A percentile compares a stretch with the other conserved stretches of the same genome.
These are phyloP conservation scores for Geotrichum siamense DNA, from an alignment of 1,139 yeast species.

Conservation along the genomic window DNA sequence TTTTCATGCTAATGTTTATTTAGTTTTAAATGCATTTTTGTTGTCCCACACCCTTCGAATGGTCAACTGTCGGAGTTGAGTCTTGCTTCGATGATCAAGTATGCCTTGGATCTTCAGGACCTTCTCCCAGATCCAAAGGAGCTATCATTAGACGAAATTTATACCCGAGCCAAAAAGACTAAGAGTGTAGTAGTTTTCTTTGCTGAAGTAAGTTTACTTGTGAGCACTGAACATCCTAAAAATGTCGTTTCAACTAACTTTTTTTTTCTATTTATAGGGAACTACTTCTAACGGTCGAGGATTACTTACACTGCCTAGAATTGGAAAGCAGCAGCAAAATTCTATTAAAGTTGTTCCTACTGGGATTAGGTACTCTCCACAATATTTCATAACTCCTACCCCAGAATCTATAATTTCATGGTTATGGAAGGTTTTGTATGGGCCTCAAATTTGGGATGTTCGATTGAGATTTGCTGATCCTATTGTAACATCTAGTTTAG, in stretches of 20 bases:
- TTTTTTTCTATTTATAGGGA: slow-evolving; percentile 38
- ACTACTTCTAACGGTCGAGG: slow-evolving; percentile 40
- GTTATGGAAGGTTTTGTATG: slow-evolving; percentile 20
- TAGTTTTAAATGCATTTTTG: slow-evolving; percentile 27
- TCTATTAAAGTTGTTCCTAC: slow-evolving; percentile 22
- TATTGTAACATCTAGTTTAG: slow-evolving; percentile 18
- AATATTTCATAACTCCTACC: slow-evolving; percentile 25
- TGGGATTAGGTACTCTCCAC: slow-evolving; percentile 33
- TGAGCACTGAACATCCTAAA: neutral
- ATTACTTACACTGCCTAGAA: slow-evolving; percentile 28
- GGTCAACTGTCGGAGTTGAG: slow-evolving; percentile 12
- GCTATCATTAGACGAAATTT: slow-evolving; percentile 11
- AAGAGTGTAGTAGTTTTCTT: slow-evolving; percentile 12
- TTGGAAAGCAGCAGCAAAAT: neutral
- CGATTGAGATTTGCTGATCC: slow-evolving; percentile 26
- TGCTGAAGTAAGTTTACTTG: slow-evolving; percentile 13
- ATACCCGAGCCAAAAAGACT: slow-evolving; percentile 6
- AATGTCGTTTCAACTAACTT: slow-evolving; percentile 2
- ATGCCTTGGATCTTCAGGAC: slow-evolving; percentile 16
- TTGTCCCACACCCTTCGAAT: slow-evolving; percentile 25
- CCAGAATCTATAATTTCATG: slow-evolving; percentile 23
- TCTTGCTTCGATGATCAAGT: slow-evolving; percentile 10
- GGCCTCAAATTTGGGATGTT: slow-evolving; percentile 22
- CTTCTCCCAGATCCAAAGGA: slow-evolving; percentile 7
- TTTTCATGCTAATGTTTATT: neutral